Evolutionary conservation across 2,329 filamentous ascomycete species (phyloP).

Genomic region (Hypoxylon rubiginosum): DNA sequence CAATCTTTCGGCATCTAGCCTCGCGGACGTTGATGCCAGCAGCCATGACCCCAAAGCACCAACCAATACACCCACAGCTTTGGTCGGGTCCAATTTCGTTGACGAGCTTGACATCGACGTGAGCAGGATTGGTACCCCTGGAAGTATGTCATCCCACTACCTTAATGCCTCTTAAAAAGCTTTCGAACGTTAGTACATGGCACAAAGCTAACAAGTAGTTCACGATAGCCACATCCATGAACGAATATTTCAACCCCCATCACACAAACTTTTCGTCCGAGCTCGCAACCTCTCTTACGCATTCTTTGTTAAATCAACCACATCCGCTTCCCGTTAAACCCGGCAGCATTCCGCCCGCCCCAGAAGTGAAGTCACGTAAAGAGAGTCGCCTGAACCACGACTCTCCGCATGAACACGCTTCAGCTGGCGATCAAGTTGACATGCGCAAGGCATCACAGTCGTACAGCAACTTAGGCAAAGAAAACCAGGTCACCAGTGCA

Average conservation of each 20-base stretch:
- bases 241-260: slow-evolving; percentile 47
- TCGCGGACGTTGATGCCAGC: slow-evolving; percentile 53
- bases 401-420: slow-evolving; percentile 38
- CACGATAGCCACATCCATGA: slow-evolving; percentile 43
- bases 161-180: slow-evolving; percentile 2
- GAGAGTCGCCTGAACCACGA: slow-evolving; percentile 55
- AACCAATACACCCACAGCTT: slow-evolving; percentile 58
- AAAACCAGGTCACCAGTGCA: slow-evolving; percentile 42
- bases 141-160: slow-evolving; percentile 43
- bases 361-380: slow-evolving; percentile 61
- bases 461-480: slow-evolving; percentile 49
- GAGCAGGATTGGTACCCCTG: slow-evolving; percentile 43
- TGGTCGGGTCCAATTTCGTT: slow-evolving; percentile 40
- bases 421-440: slow-evolving; percentile 51
- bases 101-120: slow-evolving; percentile 46
- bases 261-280: slow-evolving; percentile 52
- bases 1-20: slow-evolving; percentile 48
- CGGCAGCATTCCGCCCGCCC: slow-evolving; percentile 51
- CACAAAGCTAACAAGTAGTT: slow-evolving; percentile 27
- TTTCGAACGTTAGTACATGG: not conserved
- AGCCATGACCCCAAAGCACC: slow-evolving; percentile 55
- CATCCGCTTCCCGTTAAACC: slow-evolving; percentile 54
- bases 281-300: slow-evolving; percentile 60
- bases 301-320: slow-evolving; percentile 64
- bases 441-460: slow-evolving; percentile 59